A percentile compares a stretch with the other conserved stretches of the same genome.
Evolutionary conservation across 805 yeast species (phyloP).

Genomic region (Wickerhamia fluorescens): DNA sequence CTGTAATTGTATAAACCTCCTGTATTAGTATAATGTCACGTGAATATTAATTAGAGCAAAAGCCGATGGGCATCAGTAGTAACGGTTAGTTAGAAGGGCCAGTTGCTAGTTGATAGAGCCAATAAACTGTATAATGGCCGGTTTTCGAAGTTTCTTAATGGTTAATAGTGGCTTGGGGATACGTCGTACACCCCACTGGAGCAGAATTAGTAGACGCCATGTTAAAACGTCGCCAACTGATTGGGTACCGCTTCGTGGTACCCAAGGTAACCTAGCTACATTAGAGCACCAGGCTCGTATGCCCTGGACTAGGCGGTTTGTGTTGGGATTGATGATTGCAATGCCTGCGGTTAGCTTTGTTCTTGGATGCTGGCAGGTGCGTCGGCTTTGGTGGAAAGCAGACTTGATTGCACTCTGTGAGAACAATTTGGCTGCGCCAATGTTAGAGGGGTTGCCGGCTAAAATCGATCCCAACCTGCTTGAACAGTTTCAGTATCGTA

Average conservation of each 20-base stretch:
- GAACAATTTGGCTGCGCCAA: constrained; percentile 66
- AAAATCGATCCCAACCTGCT: constrained; percentile 57
- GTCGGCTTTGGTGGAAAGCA: constrained; percentile 82
- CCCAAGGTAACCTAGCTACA: constrained; percentile 25
- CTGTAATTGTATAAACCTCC: too few relatives aligned
- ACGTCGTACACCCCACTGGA: too few relatives aligned
- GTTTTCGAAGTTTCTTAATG: too few relatives aligned
- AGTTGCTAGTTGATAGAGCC: too few relatives aligned
- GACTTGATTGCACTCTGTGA: constrained; percentile 77
- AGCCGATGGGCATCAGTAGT: neutral
- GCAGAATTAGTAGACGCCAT: constrained; percentile 8
- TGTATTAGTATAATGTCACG: neutral
- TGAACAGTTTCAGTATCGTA: constrained; percentile 72
- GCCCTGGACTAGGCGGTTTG: constrained; percentile 29
- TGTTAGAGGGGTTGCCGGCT: constrained; percentile 61
- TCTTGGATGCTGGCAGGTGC: constrained; percentile 90
- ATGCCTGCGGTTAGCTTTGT: constrained; percentile 86
- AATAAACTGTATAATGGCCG: too few relatives aligned
- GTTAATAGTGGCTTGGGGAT: too few relatives aligned
- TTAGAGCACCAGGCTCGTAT: constrained; percentile 33
- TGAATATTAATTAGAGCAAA: constrained; percentile 1
- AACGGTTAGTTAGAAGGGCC: neutral
- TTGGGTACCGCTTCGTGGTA: constrained; percentile 72
- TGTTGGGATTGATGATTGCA: constrained; percentile 46
- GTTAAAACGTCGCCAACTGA: constrained; percentile 67